Evolutionary conservation across 1,284 basidiomycete species (phyloP).

Genomic region (Ceratobasidium sp.): DNA sequence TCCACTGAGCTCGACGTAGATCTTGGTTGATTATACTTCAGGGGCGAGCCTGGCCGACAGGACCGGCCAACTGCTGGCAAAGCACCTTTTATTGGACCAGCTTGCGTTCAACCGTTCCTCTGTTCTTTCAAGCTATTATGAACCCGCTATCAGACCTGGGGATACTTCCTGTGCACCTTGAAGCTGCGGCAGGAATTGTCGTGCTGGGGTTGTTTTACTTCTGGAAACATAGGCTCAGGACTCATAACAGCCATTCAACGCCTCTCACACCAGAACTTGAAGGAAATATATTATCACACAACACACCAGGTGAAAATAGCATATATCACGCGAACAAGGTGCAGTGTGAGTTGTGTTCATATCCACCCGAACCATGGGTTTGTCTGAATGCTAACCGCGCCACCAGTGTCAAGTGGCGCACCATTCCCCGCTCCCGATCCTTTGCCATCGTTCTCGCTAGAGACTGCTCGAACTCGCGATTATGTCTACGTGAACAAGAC

Average conservation of each 20-base stretch:
- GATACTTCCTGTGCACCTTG: neutral
- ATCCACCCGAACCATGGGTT: neutral
- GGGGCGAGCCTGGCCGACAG: neutral
- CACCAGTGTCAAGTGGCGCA: neutral
- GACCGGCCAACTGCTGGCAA: neutral
- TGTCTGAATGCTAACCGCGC: neutral
- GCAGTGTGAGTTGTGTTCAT: neutral
- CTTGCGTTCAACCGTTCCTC: neutral
- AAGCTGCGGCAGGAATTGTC: slow-evolving; percentile 6
- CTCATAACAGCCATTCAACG: neutral
- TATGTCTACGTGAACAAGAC: slow-evolving; percentile 58
- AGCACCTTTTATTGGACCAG: neutral
- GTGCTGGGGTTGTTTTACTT: neutral
- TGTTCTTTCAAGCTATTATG: neutral
- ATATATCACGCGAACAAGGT: slow-evolving; percentile 44
- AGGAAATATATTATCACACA: neutral
- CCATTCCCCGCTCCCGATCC: slow-evolving; percentile 54
- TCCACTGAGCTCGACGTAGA: neutral
- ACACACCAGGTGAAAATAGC: slow-evolving; percentile 18
- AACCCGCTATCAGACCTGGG: neutral
- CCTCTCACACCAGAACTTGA: neutral
- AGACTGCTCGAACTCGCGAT: slow-evolving; percentile 54
- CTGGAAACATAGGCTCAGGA: neutral
- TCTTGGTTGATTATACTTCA: neutral
- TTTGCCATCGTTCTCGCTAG: slow-evolving; percentile 52